These are phyloP conservation scores for Pseudonectria buxi DNA, from an alignment of 2,329 filamentous ascomycete genomes.

Conservation along the genomic window DNA sequence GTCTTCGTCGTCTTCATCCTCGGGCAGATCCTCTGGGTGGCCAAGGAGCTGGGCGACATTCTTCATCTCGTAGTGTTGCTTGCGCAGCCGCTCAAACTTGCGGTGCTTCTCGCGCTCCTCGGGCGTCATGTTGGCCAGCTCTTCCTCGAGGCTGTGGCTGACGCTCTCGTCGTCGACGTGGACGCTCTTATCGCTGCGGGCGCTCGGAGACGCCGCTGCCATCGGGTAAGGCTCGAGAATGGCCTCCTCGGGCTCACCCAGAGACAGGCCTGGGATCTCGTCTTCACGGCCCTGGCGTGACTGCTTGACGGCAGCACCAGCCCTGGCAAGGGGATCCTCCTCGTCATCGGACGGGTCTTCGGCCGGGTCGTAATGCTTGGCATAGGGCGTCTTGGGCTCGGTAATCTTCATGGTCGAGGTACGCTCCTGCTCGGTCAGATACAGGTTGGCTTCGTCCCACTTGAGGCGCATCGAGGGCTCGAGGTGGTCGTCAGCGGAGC, in stretches of 20 bases:
- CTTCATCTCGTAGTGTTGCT: conserved; percentile 98
- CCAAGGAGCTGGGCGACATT: conserved; percentile 84
- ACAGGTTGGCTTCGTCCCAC: conserved; percentile 98
- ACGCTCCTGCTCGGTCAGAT: conserved; percentile 93
- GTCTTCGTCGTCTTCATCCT: conserved; percentile 56
- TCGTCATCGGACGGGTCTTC: conserved; percentile 83
- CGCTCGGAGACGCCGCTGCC: conserved; percentile 19
- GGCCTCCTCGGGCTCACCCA: conserved; percentile 84
- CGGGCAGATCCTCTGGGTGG: conserved; percentile 60
- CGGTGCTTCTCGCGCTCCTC: conserved; percentile 88
- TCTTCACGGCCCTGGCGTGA: conserved; percentile 45
- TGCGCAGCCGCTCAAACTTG: conserved; percentile 83
- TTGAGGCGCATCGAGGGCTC: conserved; percentile 69
- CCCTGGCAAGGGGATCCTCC: conserved; percentile 35
- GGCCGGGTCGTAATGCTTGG: conserved; percentile 79
- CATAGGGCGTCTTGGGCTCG: conserved; percentile 96
- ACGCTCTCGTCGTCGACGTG: conserved; percentile 64
- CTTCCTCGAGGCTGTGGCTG: conserved; percentile 52
- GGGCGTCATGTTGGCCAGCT: conserved; percentile 45
- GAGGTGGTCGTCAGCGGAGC: conserved; percentile 34
- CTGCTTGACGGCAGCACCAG: conserved; percentile 23
- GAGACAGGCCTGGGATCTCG: conserved; percentile 84
- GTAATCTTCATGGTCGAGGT: conserved; percentile 97
- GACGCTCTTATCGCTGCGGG: conserved; percentile 59
- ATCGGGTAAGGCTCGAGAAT: conserved; percentile 42